phyloP scores from a whole-genome alignment of 2,329 filamentous ascomycete species.

The Pestalotiopsis sp. region DNA sequence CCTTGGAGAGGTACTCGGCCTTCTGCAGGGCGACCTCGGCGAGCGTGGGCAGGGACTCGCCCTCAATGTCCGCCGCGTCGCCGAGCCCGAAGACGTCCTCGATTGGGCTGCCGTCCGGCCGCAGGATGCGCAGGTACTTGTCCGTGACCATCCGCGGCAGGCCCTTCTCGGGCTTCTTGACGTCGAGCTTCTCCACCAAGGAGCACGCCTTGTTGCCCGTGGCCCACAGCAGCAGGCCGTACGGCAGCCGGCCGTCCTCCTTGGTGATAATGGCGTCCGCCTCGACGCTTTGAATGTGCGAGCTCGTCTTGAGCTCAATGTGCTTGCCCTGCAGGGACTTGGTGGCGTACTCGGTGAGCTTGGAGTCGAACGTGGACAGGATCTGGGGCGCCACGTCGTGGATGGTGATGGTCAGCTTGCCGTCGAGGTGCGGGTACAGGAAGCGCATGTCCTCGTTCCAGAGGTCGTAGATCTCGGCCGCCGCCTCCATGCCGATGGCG shows the following conservation, averaged over 20 bases:
- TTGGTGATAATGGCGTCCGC: conserved; percentile 17
- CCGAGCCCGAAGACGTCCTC: conserved; percentile 36
- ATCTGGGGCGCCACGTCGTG: conserved; percentile 46
- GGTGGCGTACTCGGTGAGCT: conserved; percentile 43
- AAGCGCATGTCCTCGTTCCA: conserved; percentile 38
- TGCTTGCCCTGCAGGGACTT: conserved; percentile 36
- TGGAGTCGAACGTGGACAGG: conserved; percentile 41
- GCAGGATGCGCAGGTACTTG: conserved; percentile 25
- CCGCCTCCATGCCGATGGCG: conserved; percentile 43
- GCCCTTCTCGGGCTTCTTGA: conserved; percentile 24
- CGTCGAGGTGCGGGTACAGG: conserved; percentile 42
- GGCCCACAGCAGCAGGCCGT: conserved; percentile 22
- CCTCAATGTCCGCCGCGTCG: conserved; percentile 41
- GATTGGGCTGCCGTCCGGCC: conserved; percentile 27
- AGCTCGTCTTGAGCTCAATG: conserved; percentile 39
- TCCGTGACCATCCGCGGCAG: conserved; percentile 22
- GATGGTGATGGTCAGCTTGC: conserved; percentile 41
- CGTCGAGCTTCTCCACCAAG: conserved; percentile 26
- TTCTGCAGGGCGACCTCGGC: conserved; percentile 42
- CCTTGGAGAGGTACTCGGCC: conserved; percentile 34
- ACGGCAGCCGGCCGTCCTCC: conserved; percentile 19
- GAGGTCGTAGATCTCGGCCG: conserved; percentile 46
- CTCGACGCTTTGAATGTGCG: conserved; percentile 21
- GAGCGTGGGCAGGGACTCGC: conserved; percentile 34
- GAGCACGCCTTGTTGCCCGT: conserved; percentile 24